These are phyloP conservation scores for Suillus variegatus DNA, from an alignment of 768 basidiomycete genomes.

Conservation along the genomic window DNA sequence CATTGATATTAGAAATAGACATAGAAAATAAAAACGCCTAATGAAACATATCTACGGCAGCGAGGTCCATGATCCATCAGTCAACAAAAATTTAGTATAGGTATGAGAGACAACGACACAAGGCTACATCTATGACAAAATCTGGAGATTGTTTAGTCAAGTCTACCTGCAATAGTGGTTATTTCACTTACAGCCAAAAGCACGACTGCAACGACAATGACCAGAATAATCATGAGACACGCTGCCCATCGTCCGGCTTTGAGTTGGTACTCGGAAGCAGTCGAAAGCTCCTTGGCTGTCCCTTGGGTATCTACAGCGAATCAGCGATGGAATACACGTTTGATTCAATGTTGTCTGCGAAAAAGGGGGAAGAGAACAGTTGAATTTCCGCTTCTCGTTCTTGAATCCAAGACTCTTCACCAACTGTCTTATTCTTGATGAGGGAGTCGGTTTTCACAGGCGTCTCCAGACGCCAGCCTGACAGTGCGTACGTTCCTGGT, in stretches of 20 bases:
- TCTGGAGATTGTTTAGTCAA: background rate
- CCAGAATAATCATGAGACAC: slow-evolving; percentile 86
- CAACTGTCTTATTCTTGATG: slow-evolving; percentile 42
- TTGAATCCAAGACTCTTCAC: slow-evolving; percentile 69
- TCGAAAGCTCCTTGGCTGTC: slow-evolving; percentile 83
- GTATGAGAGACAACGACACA: slow-evolving; percentile 34
- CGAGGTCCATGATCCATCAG: background rate
- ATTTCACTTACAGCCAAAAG: slow-evolving; percentile 78
- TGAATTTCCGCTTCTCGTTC: slow-evolving; percentile 95
- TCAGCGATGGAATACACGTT: slow-evolving; percentile 72
- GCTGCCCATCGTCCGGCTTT: slow-evolving; percentile 89
- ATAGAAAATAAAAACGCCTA: slow-evolving; percentile 28
- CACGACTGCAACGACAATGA: slow-evolving; percentile 85
- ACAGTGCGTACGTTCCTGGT: slow-evolving; percentile 70
- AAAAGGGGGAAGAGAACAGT: background rate
- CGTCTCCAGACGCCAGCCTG: slow-evolving; percentile 63
- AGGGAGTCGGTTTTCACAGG: slow-evolving; percentile 33
- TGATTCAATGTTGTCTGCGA: slow-evolving; percentile 88
- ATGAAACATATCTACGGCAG: slow-evolving; percentile 1
- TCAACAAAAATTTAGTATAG: background rate
- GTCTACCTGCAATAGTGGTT: slow-evolving; percentile 4
- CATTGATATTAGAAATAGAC: slow-evolving; percentile 12
- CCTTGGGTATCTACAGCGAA: slow-evolving; percentile 77
- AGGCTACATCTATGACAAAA: slow-evolving; percentile 1
- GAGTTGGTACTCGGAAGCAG: slow-evolving; percentile 91